A percentile compares a stretch with the other conserved stretches of the same genome.
Conservation (phyloP, 805 yeast species). For the Metschnikowia peoriensis region DNA sequence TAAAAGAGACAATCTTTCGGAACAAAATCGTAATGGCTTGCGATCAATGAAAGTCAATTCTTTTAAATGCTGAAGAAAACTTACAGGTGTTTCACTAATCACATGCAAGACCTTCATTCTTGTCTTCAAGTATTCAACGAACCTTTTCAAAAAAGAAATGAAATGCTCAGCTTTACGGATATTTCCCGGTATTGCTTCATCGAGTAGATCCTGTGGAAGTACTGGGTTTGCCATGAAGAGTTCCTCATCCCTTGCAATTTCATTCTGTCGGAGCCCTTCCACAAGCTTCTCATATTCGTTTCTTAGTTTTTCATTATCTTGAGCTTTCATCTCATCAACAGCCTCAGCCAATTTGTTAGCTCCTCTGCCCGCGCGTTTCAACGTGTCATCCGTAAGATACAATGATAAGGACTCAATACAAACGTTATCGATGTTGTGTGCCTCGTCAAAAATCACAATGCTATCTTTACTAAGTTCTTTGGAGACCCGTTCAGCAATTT, state of each 20-base stretch:
- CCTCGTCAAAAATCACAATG: conserved; percentile 95
- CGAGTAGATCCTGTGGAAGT: conserved; percentile 76
- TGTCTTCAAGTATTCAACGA: conserved; percentile 91
- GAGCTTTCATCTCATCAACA: conserved; percentile 79
- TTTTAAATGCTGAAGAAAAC: conserved; percentile 88
- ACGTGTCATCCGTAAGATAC: conserved; percentile 86
- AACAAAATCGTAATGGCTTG: conserved; percentile 88
- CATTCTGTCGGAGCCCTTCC: conserved; percentile 83
- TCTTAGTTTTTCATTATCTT: conserved; percentile 80
- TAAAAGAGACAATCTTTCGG: conserved; percentile 83
- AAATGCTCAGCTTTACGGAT: conserved; percentile 97
- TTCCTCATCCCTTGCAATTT: conserved; percentile 59
- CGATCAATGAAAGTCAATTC: conserved; percentile 89
- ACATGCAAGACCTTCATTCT: conserved; percentile 98
- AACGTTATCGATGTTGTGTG: conserved; percentile 97
- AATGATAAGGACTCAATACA: conserved; percentile 93
- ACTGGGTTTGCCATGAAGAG: conserved; percentile 84
- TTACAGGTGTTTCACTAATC: conserved; percentile 94
- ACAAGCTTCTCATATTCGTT: conserved; percentile 90
- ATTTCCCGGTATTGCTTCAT: conserved; percentile 96
- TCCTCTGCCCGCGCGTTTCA: conserved; percentile 84
- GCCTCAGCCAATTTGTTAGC: conserved; percentile 74
- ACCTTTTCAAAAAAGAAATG: conserved; percentile 85
- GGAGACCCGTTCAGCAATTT: conserved; percentile 94
- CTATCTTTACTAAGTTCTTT: conserved; percentile 88